Base-by-base conservation (phyloP, 352 stramenopile species). In the Phytophthora fragariae region DNA sequence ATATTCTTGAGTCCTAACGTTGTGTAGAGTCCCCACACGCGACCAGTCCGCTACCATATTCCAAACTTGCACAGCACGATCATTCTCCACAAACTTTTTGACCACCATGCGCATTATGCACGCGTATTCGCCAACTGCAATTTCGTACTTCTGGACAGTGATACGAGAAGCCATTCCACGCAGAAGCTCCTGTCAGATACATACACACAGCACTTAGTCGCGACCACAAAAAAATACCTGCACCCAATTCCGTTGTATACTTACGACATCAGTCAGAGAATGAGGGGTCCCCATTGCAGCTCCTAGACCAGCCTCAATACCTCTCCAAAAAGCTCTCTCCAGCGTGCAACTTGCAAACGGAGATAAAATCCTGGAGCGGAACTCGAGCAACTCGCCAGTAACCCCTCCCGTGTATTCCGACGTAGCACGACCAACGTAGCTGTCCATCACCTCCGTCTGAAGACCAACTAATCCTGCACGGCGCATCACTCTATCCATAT, bases 51-150 rank as follows among this genome's bases (percentile, higher is more conserved):
- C 39, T 11, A 68, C 14, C 17, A 31, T 44, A 39, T 61, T 57
- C 62, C 62, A 68, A 15, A 68, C 52, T 17, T 68, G 46, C 12
- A 68, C 52, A 17, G 12, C n/a, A 17, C 52, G 52, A 21, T 57
- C 53, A 5, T 33, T 15, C 44, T 68, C 62, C 27, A 68, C 27
- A 37, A 54, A 68, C 4, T 56, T 10, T 29, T 69, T 62, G 11
- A 63, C 7, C 9, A 60, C 62, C n/a, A 63, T 29, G 5, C 62
- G 52, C n/a, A 63, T 57, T 3, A 46, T 57, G 21, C 56, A 56
- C n/a, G 31, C 17, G 5, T 27, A 35, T 14, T 52, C 14, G 0
- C 39, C 62, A 9, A 56, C 14, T 14, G 17, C 37, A 35, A 62
- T 21, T 29, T 69, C 62, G 33, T 58, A 58, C 29, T 63, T 69